phyloP scores from a whole-genome alignment of 2,329 filamentous ascomycete genomes.

The Corniculantispora saksenae region DNA sequence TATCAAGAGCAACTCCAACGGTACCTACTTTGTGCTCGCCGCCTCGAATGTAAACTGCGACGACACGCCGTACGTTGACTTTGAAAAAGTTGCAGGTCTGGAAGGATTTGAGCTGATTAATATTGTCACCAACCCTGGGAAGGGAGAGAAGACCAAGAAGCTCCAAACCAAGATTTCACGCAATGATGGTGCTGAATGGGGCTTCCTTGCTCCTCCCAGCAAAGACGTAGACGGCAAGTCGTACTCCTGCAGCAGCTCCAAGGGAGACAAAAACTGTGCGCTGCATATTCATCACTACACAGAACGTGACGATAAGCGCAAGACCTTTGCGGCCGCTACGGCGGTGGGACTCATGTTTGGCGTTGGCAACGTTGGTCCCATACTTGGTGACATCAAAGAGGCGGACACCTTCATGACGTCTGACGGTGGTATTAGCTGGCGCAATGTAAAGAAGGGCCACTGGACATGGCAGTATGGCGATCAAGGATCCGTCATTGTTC shows the following conservation, averaged over 20 bases:
- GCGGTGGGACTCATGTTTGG: conserved; percentile 91
- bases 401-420: conserved; percentile 88
- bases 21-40: conserved; percentile 89
- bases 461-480: conserved; percentile 97
- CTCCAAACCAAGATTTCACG: conserved; percentile 92
- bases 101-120: conserved; percentile 92
- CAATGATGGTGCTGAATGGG: conserved; percentile 92
- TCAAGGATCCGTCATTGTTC: conserved; percentile 87
- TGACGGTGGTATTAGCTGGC: conserved; percentile 91
- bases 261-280: conserved; percentile 69
- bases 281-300: conserved; percentile 96
- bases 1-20: conserved; percentile 98
- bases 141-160: conserved; percentile 77
- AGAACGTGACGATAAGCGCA: conserved; percentile 76
- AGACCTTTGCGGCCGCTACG: conserved; percentile 85
- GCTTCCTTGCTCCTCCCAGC: conserved; percentile 69
- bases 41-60: conserved; percentile 81
- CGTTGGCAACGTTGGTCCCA: conserved; percentile 82
- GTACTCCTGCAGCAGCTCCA: conserved; percentile 65
- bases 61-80: conserved; percentile 78
- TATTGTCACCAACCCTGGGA: conserved; percentile 72
- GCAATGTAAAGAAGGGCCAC: conserved; percentile 77
- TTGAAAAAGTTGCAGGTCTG: conserved; percentile 90
- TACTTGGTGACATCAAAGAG: conserved; percentile 66
- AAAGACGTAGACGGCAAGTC: conserved; percentile 70